Conservation (phyloP, 2,329 filamentous ascomycete genomes). For the Diaporthe sp. region DNA sequence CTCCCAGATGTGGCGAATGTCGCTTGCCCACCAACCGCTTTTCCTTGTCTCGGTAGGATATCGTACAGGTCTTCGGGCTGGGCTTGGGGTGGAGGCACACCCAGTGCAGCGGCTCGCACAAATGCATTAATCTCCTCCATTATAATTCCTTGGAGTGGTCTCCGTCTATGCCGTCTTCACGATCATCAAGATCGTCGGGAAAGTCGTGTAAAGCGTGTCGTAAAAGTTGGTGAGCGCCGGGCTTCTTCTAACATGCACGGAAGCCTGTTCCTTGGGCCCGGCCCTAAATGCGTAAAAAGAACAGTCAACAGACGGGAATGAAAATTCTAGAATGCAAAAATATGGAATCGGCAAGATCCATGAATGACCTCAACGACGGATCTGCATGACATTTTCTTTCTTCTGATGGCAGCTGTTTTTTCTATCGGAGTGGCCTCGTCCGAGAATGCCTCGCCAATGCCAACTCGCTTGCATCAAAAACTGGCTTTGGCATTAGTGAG, state of each 20-base stretch:
- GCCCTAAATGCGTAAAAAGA: background rate
- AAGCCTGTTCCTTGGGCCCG: slow-evolving; percentile 27
- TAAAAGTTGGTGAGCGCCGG: slow-evolving; percentile 3
- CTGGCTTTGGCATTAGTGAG: slow-evolving; percentile 29
- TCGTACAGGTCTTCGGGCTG: background rate
- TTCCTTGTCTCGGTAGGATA: slow-evolving; percentile 22
- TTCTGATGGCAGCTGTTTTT: slow-evolving; percentile 5
- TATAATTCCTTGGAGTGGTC: background rate
- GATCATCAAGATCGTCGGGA: slow-evolving; percentile 10
- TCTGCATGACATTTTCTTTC: slow-evolving; percentile 25
- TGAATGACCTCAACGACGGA: background rate
- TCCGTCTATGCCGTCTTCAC: background rate
- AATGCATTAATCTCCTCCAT: slow-evolving; percentile 16
- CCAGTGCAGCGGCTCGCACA: background rate
- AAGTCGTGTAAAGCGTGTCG: background rate
- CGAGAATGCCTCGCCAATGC: slow-evolving; percentile 24
- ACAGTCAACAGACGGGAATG: background rate
- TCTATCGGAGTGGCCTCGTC: slow-evolving; percentile 12
- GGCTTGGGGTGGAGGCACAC: background rate
- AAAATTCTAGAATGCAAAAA: background rate
- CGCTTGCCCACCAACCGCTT: background rate
- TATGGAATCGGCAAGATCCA: background rate
- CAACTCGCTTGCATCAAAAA: slow-evolving; percentile 30
- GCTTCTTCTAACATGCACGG: slow-evolving; percentile 21
- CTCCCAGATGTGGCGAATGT: slow-evolving; percentile 20